phyloP scores from a whole-genome alignment of 495 filamentous ascomycete genomes.

The Penicillium desertorum region DNA sequence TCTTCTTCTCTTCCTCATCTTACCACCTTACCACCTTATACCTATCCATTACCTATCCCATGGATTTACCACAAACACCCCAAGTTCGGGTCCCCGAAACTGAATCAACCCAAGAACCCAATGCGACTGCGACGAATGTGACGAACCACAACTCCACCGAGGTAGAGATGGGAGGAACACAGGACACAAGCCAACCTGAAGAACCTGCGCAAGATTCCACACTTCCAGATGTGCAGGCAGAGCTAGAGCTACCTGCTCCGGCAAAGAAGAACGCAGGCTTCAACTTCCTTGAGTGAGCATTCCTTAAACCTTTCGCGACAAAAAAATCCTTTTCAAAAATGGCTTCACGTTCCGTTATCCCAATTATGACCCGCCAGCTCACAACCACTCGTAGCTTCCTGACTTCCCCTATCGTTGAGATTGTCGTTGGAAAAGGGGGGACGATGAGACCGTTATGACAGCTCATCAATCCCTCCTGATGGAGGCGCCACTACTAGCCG shows the following conservation, averaged over 20 bases:
- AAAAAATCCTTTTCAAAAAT: constrained; percentile 2
- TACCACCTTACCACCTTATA: background rate
- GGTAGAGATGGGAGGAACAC: constrained; percentile 26
- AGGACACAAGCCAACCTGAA: constrained; percentile 12
- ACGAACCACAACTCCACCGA: constrained; percentile 19
- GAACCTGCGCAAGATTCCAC: constrained; percentile 20
- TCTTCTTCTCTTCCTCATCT: background rate
- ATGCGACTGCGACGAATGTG: background rate
- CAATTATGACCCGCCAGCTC: constrained; percentile 9
- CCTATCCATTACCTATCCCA: constrained; percentile 1
- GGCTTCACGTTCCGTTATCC: background rate
- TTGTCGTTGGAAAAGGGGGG: constrained; percentile 69
- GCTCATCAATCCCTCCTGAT: constrained; percentile 78
- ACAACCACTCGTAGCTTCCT: constrained; percentile 44
- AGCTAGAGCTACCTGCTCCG: constrained; percentile 21
- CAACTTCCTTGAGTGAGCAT: constrained; percentile 40
- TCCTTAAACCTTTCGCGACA: background rate
- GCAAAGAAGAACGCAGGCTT: constrained; percentile 27
- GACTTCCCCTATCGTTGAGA: constrained; percentile 74
- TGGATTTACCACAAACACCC: constrained; percentile 27
- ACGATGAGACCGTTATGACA: constrained; percentile 59
- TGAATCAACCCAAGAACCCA: constrained; percentile 3
- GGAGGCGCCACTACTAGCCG: constrained; percentile 72
- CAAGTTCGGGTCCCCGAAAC: constrained; percentile 3
- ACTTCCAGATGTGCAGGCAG: constrained; percentile 25